These are phyloP conservation scores for Magnolia sinica DNA, from an alignment of 164 flowering plant species.

Conservation along the genomic window DNA sequence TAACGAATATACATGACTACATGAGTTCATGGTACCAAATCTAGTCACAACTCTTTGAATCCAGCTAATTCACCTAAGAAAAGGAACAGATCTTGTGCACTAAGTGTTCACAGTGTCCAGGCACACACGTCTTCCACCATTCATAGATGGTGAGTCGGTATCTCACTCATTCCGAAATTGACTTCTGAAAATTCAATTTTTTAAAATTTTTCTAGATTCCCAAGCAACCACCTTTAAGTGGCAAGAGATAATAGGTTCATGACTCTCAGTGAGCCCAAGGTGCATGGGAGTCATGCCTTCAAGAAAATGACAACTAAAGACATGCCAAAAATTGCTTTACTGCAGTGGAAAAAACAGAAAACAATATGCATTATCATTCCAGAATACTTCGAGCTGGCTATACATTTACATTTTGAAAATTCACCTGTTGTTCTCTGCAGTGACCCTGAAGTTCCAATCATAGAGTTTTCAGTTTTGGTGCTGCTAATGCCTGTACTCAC, in stretches of 20 bases:
- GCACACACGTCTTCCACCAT: no score
- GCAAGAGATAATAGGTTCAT: background rate
- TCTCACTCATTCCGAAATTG: no score
- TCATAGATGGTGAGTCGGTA: no score
- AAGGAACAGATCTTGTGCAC: no score
- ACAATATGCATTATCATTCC: background rate
- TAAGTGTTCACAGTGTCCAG: no score
- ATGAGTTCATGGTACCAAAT: no score
- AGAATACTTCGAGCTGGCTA: background rate
- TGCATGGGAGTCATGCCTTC: background rate
- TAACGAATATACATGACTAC: no score
- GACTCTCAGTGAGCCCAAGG: background rate
- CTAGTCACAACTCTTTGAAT: no score
- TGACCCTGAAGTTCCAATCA: constrained; percentile 15
- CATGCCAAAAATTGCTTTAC: background rate
- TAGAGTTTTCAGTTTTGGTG: constrained; percentile 11
- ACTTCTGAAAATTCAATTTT: no score
- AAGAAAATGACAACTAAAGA: background rate
- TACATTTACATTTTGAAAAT: background rate
- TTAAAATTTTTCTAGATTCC: no score
- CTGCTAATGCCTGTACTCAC: constrained; percentile 1
- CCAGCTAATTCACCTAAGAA: no score
- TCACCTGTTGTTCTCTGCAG: constrained; percentile 12
- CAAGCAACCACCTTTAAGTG: background rate
- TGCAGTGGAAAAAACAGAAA: background rate